Evolutionary conservation across 768 basidiomycete species (phyloP).

Genomic region (Hortiboletus flavorubellus): DNA sequence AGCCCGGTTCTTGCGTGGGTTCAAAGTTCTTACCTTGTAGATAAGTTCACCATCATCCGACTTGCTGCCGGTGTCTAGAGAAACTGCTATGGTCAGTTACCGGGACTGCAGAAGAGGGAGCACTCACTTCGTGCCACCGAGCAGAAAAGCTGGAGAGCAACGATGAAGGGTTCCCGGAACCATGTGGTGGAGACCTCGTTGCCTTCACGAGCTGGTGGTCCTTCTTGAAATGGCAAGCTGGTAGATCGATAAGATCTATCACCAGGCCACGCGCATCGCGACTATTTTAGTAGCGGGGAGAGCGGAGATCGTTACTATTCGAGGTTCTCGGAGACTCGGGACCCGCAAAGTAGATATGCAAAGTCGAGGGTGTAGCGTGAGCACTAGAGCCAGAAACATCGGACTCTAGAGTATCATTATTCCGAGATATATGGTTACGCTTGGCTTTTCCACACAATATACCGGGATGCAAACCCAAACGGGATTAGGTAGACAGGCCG

Average conservation of each 20-base stretch:
- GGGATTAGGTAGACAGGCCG: not conserved
- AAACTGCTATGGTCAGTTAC: not conserved
- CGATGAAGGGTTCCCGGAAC: slow-evolving; percentile 8
- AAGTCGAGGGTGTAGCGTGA: not conserved
- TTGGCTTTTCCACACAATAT: not conserved
- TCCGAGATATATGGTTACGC: not conserved
- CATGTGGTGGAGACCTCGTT: slow-evolving; percentile 19
- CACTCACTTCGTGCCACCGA: slow-evolving; percentile 4
- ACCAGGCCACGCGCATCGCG: not conserved
- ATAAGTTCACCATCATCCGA: slow-evolving; percentile 7
- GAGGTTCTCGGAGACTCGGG: not conserved
- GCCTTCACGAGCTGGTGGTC: slow-evolving; percentile 15
- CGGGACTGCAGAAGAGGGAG: not conserved
- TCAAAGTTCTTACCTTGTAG: slow-evolving; percentile 1
- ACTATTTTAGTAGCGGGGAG: not conserved
- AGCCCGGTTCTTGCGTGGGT: not conserved
- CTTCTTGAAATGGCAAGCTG: slow-evolving; percentile 23
- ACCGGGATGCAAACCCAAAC: not conserved
- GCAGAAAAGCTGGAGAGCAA: not conserved
- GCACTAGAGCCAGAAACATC: not conserved
- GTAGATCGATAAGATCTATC: slow-evolving; percentile 22
- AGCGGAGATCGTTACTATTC: not conserved
- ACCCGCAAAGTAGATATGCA: not conserved
- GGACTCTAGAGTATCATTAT: not conserved
- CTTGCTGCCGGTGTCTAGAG: not conserved